Evolutionary conservation across 371 early-diverging fungal species (phyloP), one percentile per base, ranked within the genome.

Genomic region (Mucor plumbeus): DNA sequence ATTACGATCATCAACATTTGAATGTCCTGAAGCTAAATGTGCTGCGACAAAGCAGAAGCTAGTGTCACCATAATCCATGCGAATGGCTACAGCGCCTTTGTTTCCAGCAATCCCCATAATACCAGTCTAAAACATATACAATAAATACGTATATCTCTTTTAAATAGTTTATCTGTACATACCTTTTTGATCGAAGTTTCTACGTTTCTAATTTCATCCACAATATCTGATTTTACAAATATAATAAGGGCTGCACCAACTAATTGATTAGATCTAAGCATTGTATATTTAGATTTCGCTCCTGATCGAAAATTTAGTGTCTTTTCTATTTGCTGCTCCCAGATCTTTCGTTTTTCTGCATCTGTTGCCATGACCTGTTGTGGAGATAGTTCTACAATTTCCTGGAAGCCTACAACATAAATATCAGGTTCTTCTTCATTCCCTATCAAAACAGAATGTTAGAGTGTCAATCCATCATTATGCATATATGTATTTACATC

Each of bases 301-400:
- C 67, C 68, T 59, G 72, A 54, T 63, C 80, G 41, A 43, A 62
- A 65, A 40, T 89, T 90, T 40, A 93, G 73, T 5, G 86, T 85
- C 0, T 63, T 71, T 36, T 87, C 86, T 36, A 92, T 83, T 50
- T 89, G 85, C 9, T 80, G 79, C 65, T 92, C 92, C 93, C 93
- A 91, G 5, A 73, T 75, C 53, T 77, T 76, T 48, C 80, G 70
- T 66, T 84, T 84, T 38, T 84, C 84, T 5, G 90, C 88, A 73
- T 95, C 95, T 35, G 94, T 91, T 0, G 92, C 83, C 70, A 94
- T 89, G 19, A 95, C 77, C 71, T 94, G 92, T 38, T 87, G 92
- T 40, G 92, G 93, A 35, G 88, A 95, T 38, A 99, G 74, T 72
- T 97, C 93, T 17, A 98, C 97, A 54, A 98, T 90, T 72, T 99